Conservation (phyloP, 1,139 yeast genomes). For the Magnusiomyces clavatus region DNA sequence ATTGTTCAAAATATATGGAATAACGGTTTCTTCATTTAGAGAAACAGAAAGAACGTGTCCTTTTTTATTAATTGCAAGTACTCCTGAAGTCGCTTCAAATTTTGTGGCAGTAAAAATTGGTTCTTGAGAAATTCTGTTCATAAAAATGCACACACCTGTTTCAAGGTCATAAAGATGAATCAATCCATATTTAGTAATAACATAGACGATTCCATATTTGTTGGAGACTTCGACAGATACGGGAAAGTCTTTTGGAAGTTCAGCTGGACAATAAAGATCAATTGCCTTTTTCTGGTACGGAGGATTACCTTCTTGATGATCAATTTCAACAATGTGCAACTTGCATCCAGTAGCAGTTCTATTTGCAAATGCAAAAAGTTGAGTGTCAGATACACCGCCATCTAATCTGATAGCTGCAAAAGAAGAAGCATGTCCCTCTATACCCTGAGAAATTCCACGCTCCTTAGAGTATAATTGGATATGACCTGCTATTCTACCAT, state of each 20-base stretch:
- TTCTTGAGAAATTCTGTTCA: constrained; percentile 93
- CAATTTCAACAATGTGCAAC: constrained; percentile 92
- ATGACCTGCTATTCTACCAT: constrained; percentile 93
- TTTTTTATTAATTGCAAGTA: constrained; percentile 85
- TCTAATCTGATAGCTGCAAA: constrained; percentile 71
- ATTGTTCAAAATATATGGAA: constrained; percentile 84
- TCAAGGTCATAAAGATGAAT: constrained; percentile 93
- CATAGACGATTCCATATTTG: constrained; percentile 77
- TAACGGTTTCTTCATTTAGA: constrained; percentile 72
- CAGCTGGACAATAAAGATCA: constrained; percentile 94
- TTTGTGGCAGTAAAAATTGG: constrained; percentile 88
- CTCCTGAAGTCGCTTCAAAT: constrained; percentile 65
- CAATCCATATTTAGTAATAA: constrained; percentile 92
- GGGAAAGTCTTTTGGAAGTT: constrained; percentile 95
- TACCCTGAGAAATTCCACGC: constrained; percentile 90
- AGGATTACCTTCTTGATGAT: constrained; percentile 83
- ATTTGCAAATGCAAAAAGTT: constrained; percentile 81
- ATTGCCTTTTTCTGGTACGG: constrained; percentile 80
- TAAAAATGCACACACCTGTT: constrained; percentile 85
- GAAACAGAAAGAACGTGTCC: constrained; percentile 96
- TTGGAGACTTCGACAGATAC: constrained; percentile 83
- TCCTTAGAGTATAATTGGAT: constrained; percentile 85
- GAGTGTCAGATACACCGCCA: constrained; percentile 70
- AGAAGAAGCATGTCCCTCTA: constrained; percentile 95
- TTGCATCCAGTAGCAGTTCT: constrained; percentile 78